Evolutionary conservation across 2,329 filamentous ascomycete species (phyloP).

Genomic region (Claviceps quebecensis): DNA sequence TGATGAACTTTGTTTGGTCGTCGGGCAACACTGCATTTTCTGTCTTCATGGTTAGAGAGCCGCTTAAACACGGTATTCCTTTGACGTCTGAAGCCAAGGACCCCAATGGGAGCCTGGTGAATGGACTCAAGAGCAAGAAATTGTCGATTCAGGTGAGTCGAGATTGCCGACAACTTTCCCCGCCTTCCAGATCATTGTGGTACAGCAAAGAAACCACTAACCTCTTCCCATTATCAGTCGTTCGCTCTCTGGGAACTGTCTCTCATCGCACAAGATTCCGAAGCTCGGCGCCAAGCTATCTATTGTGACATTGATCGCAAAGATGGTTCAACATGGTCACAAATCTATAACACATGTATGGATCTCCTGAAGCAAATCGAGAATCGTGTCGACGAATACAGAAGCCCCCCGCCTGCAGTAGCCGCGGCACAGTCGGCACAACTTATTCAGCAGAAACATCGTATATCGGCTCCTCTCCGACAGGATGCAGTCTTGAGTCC

Average conservation of each 20-base stretch:
- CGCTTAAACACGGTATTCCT: conserved; percentile 71
- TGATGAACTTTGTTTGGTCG: conserved; percentile 64
- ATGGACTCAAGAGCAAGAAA: conserved; percentile 73
- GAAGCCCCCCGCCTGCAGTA: conserved; percentile 27
- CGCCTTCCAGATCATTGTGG: not conserved
- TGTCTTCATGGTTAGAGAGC: conserved; percentile 64
- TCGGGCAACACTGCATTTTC: conserved; percentile 65
- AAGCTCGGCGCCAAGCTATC: conserved; percentile 64
- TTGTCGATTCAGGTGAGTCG: conserved; percentile 51
- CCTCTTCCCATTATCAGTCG: conserved; percentile 28
- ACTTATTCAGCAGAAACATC: conserved; percentile 17
- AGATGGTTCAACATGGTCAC: conserved; percentile 68
- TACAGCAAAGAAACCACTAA: conserved; percentile 8
- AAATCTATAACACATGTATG: conserved; percentile 58
- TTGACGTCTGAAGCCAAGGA: conserved; percentile 78
- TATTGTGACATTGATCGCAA: conserved; percentile 78
- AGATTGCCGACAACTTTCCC: not conserved
- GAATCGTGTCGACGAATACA: conserved; percentile 49
- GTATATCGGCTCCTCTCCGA: conserved; percentile 26
- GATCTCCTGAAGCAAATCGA: conserved; percentile 54
- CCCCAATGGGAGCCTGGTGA: conserved; percentile 78
- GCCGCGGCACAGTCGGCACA: conserved; percentile 18
- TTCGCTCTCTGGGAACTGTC: conserved; percentile 89
- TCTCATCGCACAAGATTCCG: conserved; percentile 61
- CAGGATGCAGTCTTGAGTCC: conserved; percentile 32